These are phyloP conservation scores for Amanita exitialis DNA, from an alignment of 768 basidiomycete species.

Conservation along the genomic window DNA sequence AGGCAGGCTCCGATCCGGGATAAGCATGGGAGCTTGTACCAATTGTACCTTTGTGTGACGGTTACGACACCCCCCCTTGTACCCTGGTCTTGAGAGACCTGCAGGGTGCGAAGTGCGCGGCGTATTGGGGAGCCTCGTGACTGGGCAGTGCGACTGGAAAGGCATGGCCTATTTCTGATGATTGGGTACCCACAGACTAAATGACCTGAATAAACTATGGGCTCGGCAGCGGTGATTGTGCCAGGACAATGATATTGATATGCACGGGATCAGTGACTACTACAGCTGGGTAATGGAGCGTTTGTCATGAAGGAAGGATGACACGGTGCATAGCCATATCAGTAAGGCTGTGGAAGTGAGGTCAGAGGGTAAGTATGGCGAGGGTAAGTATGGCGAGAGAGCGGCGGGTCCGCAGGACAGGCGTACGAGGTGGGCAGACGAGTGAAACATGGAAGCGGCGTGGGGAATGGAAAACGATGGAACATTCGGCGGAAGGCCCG, in stretches of 20 bases:
- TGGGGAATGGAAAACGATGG: not conserved
- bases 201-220: not conserved
- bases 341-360: not conserved
- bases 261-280: too few relatives aligned
- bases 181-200: conserved; percentile 1
- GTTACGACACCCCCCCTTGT: not conserved
- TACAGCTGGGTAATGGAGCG: too few relatives aligned
- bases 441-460: not conserved
- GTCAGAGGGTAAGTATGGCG: too few relatives aligned
- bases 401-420: too few relatives aligned
- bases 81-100: not conserved
- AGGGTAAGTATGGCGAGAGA: not conserved
- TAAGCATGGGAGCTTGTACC: not conserved
- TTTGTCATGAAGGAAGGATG: too few relatives aligned
- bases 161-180: not conserved
- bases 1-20: not conserved
- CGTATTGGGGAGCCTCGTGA: conserved; percentile 1
- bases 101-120: not conserved
- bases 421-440: not conserved
- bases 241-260: too few relatives aligned
- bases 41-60: not conserved
- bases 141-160: not conserved
- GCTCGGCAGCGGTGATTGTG: not conserved
- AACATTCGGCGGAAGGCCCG: conserved; percentile 6
- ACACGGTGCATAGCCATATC: too few relatives aligned